A percentile compares a stretch with the other conserved stretches of the same genome.
Conservation (phyloP, 164 flowering plant species). For the Platanus orientalis region DNA sequence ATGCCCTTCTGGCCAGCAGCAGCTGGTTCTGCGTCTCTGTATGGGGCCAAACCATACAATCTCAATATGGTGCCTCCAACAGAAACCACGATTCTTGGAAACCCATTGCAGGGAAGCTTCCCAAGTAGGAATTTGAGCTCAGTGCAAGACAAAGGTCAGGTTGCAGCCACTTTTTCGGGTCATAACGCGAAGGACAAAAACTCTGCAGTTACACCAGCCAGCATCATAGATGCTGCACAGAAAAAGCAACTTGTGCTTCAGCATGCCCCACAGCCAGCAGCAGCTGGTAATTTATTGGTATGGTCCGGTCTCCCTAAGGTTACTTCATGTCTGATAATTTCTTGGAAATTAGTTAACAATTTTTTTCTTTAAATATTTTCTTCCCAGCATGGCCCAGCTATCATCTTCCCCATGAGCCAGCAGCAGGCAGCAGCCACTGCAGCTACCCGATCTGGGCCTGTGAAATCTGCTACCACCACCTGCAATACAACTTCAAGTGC, state of each 20-base stretch:
- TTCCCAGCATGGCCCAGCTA: constrained; percentile 76
- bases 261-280: constrained; percentile 60
- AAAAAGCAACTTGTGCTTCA: constrained; percentile 74
- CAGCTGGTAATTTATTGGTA: constrained; percentile 69
- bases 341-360: neutral
- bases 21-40: constrained; percentile 60
- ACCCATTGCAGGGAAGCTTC: constrained; percentile 38
- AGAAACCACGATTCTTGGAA: constrained; percentile 30
- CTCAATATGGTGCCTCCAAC: constrained; percentile 58
- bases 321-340: neutral
- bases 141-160: constrained; percentile 57
- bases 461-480: constrained; percentile 34
- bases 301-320: constrained; percentile 5
- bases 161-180: constrained; percentile 7
- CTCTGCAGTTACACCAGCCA: constrained; percentile 34
- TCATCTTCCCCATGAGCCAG: constrained; percentile 78
- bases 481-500: constrained; percentile 28
- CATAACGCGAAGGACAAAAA: constrained; percentile 48
- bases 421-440: constrained; percentile 38
- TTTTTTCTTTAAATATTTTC: neutral
- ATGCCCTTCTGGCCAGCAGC: constrained; percentile 83
- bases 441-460: constrained; percentile 38
- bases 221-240: constrained; percentile 43
- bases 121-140: constrained; percentile 36
- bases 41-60: constrained; percentile 70